These are phyloP conservation scores for Pyrus bretschneideri DNA, from an alignment of 306 rosid species.

Conservation along the genomic window DNA sequence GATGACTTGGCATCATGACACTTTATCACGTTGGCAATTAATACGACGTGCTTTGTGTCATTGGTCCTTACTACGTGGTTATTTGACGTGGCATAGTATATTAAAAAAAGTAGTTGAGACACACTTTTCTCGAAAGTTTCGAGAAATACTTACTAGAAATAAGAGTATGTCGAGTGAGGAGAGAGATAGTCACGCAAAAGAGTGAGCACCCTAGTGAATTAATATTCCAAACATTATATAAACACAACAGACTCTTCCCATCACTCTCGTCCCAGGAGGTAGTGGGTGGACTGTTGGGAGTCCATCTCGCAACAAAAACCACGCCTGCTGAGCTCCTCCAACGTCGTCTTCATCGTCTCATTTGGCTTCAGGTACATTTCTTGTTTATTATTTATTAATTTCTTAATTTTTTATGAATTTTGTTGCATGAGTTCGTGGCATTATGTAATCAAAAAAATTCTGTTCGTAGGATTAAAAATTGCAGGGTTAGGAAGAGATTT, in stretches of 20 bases:
- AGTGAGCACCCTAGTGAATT: background rate
- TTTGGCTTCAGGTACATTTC: background rate
- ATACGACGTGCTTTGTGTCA: background rate
- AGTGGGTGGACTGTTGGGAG: background rate
- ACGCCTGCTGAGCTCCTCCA: background rate
- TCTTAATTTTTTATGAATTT: background rate
- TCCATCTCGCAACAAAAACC: background rate
- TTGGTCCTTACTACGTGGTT: background rate
- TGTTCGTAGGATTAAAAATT: too few species aligned
- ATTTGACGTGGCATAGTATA: background rate
- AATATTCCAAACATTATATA: background rate
- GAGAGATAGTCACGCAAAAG: background rate
- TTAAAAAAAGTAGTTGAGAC: background rate
- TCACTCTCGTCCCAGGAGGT: background rate
- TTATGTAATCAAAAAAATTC: background rate
- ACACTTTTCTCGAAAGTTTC: background rate
- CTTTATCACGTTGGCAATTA: background rate
- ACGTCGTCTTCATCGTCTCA: background rate
- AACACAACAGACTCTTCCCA: background rate
- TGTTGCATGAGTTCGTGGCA: background rate
- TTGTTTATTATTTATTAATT: background rate
- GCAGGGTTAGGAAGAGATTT: too few species aligned
- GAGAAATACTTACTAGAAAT: background rate
- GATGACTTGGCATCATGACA: background rate
- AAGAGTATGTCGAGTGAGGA: background rate